Percentiles rank a stretch among this genome's conserved stretches.
phyloP scores from a whole-genome alignment of 2,329 filamentous ascomycete genomes.

The Aureobasidium sp. region DNA sequence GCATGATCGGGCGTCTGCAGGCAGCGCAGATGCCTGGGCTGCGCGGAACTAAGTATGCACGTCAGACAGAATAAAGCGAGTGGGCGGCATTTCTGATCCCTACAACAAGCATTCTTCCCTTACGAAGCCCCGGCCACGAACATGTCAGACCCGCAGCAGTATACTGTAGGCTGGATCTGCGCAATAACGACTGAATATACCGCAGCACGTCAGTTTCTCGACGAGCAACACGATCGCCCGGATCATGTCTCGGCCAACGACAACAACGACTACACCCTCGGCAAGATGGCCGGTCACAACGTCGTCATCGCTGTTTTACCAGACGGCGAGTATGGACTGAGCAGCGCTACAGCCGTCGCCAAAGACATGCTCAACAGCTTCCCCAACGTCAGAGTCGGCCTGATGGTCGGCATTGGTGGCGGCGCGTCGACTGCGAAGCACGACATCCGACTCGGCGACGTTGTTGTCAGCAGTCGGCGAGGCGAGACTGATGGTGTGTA shows the following conservation, averaged over 20 bases:
- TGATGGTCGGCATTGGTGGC: conserved; percentile 23
- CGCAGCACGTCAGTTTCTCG: no score
- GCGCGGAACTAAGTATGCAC: background rate
- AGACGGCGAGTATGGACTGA: no score
- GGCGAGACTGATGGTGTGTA: conserved; percentile 20
- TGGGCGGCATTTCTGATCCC: background rate
- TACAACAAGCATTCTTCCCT: background rate
- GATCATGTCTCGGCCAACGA: no score
- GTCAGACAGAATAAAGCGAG: background rate
- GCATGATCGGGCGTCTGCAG: background rate
- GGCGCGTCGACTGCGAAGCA: conserved; percentile 18
- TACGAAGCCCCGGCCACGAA: background rate
- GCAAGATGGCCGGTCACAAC: no score
- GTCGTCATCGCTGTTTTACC: no score
- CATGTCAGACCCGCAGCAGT: conserved; percentile 10
- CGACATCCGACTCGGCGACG: conserved; percentile 25
- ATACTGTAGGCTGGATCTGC: conserved; percentile 21
- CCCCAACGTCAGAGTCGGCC: conserved; percentile 16
- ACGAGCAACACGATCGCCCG: no score
- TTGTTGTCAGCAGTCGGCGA: conserved; percentile 21
- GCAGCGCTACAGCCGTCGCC: no score
- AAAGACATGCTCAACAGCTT: conserved; percentile 17
- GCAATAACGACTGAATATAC: conserved; percentile 8
- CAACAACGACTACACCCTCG: no score
- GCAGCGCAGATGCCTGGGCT: background rate